These are phyloP conservation scores for Lactarius akahatsu DNA, from an alignment of 768 basidiomycete genomes.

Conservation along the genomic window DNA sequence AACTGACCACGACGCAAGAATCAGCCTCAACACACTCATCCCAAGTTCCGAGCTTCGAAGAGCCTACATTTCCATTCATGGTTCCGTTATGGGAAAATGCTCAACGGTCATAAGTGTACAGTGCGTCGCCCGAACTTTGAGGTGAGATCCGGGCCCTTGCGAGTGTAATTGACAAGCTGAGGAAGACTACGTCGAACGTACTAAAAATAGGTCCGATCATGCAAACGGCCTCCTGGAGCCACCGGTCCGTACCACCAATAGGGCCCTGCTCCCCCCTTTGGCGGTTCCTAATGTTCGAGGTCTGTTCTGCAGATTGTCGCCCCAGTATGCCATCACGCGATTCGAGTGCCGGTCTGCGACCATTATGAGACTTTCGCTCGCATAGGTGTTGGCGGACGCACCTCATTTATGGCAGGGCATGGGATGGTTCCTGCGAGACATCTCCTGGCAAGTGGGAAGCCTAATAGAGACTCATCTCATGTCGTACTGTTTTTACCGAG, in stretches of 20 bases:
- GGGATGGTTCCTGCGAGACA: too few relatives aligned
- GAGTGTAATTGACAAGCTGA: not conserved
- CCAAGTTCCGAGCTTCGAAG: not conserved
- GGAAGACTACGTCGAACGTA: not conserved
- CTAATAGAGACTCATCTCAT: too few relatives aligned
- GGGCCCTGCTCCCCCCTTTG: not conserved
- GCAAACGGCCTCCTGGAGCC: too few relatives aligned
- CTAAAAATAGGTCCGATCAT: too few relatives aligned
- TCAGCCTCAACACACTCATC: not conserved
- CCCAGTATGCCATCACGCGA: too few relatives aligned
- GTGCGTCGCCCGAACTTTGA: not conserved
- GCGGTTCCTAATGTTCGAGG: too few relatives aligned
- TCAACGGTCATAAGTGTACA: not conserved
- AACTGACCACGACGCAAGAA: not conserved
- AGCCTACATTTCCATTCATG: not conserved
- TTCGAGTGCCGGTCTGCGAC: too few relatives aligned
- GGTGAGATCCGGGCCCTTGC: not conserved
- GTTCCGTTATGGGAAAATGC: not conserved
- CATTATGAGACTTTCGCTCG: not conserved
- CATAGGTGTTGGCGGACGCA: too few relatives aligned
- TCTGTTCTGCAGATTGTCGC: too few relatives aligned
- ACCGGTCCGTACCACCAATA: not conserved
- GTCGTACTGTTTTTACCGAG: too few relatives aligned
- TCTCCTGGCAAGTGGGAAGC: too few relatives aligned
- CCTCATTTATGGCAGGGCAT: too few relatives aligned